Conservation (phyloP, 257 asterid species). For the Solanum tacnaense region DNA sequence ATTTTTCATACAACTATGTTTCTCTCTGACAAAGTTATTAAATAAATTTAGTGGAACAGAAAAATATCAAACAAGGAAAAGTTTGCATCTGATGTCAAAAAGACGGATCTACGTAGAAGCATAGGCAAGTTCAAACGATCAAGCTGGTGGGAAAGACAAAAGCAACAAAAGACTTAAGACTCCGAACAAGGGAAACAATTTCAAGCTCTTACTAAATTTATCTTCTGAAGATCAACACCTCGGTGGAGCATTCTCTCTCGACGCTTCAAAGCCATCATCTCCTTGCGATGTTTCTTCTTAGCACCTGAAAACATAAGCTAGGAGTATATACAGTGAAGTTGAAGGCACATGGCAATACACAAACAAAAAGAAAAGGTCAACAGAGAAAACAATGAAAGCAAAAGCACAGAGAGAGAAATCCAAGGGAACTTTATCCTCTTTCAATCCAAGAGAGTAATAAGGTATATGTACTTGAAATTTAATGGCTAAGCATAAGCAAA, state of each 20-base stretch:
- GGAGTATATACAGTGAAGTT: slow-evolving; percentile 1
- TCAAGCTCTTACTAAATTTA: slow-evolving; percentile 51
- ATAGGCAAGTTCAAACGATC: neutral
- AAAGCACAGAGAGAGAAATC: neutral
- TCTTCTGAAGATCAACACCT: slow-evolving; percentile 85
- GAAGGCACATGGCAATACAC: slow-evolving; percentile 7
- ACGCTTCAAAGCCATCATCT: slow-evolving; percentile 68
- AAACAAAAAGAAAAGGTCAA: neutral
- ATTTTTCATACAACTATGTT: neutral
- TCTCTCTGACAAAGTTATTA: neutral
- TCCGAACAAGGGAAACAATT: neutral
- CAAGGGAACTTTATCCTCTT: neutral
- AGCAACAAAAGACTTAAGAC: neutral
- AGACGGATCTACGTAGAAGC: neutral
- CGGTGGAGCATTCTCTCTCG: slow-evolving; percentile 71
- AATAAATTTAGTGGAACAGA: neutral
- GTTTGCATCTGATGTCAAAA: neutral
- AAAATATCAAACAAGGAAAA: neutral
- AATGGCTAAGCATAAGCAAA: neutral
- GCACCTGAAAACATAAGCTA: slow-evolving; percentile 47
- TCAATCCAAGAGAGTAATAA: neutral
- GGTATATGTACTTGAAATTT: neutral
- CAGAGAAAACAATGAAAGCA: neutral
- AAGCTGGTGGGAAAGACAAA: neutral
- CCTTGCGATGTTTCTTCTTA: slow-evolving; percentile 81